Percentiles rank a stretch among this genome's conserved stretches.
These are phyloP conservation scores for Cairneyella variabilis DNA, from an alignment of 495 filamentous ascomycete genomes.

Conservation along the genomic window DNA sequence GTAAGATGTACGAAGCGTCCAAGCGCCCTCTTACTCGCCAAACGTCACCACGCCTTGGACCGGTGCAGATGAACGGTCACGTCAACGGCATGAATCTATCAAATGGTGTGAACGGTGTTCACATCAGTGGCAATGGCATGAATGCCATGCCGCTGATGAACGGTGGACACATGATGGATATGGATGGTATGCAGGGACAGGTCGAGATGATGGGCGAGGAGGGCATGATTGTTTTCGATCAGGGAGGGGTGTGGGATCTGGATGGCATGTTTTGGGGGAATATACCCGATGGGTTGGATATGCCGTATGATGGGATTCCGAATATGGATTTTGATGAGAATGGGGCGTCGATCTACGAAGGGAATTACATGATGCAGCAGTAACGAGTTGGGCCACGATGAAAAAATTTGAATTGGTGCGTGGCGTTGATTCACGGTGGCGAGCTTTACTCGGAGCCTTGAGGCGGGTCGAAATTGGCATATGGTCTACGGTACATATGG, in stretches of 20 bases:
- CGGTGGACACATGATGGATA: slow-evolving; percentile 27
- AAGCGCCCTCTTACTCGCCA: slow-evolving; percentile 23
- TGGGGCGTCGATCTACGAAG: slow-evolving; percentile 8
- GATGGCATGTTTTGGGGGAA: slow-evolving; percentile 36
- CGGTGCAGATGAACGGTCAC: neutral
- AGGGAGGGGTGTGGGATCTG: slow-evolving; percentile 52
- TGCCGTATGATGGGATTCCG: slow-evolving; percentile 26
- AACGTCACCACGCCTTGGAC: slow-evolving; percentile 17
- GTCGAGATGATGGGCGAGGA: slow-evolving; percentile 44
- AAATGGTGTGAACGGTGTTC: slow-evolving; percentile 26
- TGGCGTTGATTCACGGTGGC: no score
- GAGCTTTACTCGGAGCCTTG: no score
- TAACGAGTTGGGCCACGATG: neutral
- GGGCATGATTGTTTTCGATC: slow-evolving; percentile 50
- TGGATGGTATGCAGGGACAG: slow-evolving; percentile 11
- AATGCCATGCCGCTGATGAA: neutral
- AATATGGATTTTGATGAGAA: slow-evolving; percentile 24
- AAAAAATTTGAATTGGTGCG: no score
- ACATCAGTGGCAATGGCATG: slow-evolving; percentile 25
- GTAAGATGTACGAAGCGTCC: slow-evolving; percentile 63
- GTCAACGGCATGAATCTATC: slow-evolving; percentile 14
- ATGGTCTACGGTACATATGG: no score
- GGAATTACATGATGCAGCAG: slow-evolving; percentile 24
- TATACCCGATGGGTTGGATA: slow-evolving; percentile 25
- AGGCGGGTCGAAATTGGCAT: no score